Evolutionary conservation across 768 basidiomycete species (phyloP).

Genomic region (Candolleomyces eurysporus): DNA sequence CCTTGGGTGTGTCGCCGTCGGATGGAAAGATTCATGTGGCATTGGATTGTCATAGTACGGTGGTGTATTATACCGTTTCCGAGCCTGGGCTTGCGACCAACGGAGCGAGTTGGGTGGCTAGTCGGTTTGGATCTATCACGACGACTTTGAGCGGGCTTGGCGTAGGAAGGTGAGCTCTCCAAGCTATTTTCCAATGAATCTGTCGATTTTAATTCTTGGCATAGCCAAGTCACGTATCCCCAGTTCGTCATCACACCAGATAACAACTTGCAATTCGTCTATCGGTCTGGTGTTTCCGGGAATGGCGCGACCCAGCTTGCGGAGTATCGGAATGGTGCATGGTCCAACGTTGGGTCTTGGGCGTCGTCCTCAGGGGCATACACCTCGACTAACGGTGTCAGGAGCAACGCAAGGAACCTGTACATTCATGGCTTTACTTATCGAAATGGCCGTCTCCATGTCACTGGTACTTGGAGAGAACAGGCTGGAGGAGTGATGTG

Average conservation of each 20-base stretch:
- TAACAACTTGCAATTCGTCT: slow-evolving; percentile 47
- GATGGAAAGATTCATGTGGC: slow-evolving; percentile 48
- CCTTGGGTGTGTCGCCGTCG: slow-evolving; percentile 41
- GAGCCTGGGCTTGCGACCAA: slow-evolving; percentile 38
- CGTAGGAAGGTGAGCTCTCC: slow-evolving; percentile 35
- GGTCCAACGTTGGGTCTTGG: slow-evolving; percentile 48
- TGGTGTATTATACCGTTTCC: slow-evolving; percentile 42
- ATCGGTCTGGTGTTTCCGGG: slow-evolving; percentile 45
- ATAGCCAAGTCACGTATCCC: slow-evolving; percentile 43
- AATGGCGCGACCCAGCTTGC: slow-evolving; percentile 47
- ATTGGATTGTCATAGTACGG: slow-evolving; percentile 45
- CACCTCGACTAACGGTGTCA: slow-evolving; percentile 38
- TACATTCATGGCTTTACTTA: slow-evolving; percentile 51
- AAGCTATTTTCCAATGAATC: too few species aligned
- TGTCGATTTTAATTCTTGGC: not conserved
- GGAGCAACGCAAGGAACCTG: slow-evolving; percentile 40
- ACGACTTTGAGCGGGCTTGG: slow-evolving; percentile 40
- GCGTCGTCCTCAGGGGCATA: slow-evolving; percentile 43
- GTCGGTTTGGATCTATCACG: slow-evolving; percentile 39
- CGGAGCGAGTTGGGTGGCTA: slow-evolving; percentile 41
- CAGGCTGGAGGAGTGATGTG: slow-evolving; percentile 41
- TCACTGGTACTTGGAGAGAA: slow-evolving; percentile 49
- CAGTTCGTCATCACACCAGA: slow-evolving; percentile 47
- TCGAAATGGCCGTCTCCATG: slow-evolving; percentile 32
- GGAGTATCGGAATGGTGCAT: slow-evolving; percentile 39